Base-by-base conservation (phyloP, 192 early-diverging fungal genomes). In the Spizellomyces punctatus region DNA sequence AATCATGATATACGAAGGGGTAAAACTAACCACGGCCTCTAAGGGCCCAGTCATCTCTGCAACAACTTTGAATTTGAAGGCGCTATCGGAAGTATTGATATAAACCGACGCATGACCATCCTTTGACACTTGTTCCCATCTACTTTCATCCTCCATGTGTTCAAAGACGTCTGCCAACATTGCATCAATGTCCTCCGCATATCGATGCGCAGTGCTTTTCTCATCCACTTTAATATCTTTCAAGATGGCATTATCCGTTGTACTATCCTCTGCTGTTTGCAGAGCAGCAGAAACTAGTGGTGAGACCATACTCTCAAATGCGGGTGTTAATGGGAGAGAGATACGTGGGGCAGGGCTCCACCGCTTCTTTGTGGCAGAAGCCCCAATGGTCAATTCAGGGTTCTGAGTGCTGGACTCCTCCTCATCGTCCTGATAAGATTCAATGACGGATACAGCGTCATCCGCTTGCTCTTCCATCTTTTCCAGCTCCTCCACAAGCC, bases 231-330 rank as follows among this genome's bases (percentile, higher is more conserved):
- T 10, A 58, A 58, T 6, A 58, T 58, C 41, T 10, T 41, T 3
- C 42, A 45, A 41, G 46, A 63, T 45, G 41, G 17, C 17, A 3
- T n/a, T 1, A 5, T 36, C 61, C 10, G 27, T 63, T 7, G 16
- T 19, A 55, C 1, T 2, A 19, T 3, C 52, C 52, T 55, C 52
- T 55, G 16, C 52, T 19, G 16, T 19, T 55, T 16, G 52, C 52
- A 19, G 0, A 19, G 43, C 44, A 2, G 64, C 47, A 6, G 54
- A 50, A 6, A 66, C 64, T 10, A 66, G 64, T 10, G 64, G 64
- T 5, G 64, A 66, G 17, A 66, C 64, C 64, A 66, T 66, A 46
- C 54, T 50, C n/a, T 66, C 54, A 21, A 66, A 66, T 6, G 64
- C 47, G 0, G 17, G 46, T 2, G 46, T 6, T 9, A 50, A 46